phyloP scores from a whole-genome alignment of 441 rosid species.

The Macaranga tanarius region DNA sequence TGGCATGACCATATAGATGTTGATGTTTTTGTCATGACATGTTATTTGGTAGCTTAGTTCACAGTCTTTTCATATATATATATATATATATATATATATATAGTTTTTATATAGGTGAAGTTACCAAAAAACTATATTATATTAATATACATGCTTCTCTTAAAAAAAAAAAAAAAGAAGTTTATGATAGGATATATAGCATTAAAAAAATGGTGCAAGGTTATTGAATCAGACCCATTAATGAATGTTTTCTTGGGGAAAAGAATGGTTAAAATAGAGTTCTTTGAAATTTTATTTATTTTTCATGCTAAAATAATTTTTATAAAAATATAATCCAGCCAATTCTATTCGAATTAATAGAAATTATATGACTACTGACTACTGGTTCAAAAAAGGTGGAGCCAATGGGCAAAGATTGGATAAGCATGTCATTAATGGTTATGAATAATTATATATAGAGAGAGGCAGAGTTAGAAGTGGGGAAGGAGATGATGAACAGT shows the following conservation, averaged over 20 bases:
- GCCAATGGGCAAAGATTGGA: neutral
- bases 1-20: constrained; percentile 36
- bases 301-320: no score
- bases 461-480: neutral
- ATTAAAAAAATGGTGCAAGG: neutral
- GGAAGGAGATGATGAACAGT: neutral
- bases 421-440: neutral
- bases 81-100: no score
- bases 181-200: neutral
- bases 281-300: no score
- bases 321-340: no score
- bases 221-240: no score
- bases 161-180: neutral
- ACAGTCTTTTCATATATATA: no score
- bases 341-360: no score
- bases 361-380: no score
- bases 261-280: no score
- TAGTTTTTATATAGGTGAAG: no score
- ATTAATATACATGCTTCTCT: constrained; percentile 9
- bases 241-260: no score
- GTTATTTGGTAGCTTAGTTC: constrained; percentile 25
- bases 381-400: no score
- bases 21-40: constrained; percentile 51
- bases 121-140: constrained; percentile 35
- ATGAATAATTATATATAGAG: neutral